These are phyloP conservation scores for Puccinia polysora DNA, from an alignment of 1,284 basidiomycete species.

Conservation along the genomic window DNA sequence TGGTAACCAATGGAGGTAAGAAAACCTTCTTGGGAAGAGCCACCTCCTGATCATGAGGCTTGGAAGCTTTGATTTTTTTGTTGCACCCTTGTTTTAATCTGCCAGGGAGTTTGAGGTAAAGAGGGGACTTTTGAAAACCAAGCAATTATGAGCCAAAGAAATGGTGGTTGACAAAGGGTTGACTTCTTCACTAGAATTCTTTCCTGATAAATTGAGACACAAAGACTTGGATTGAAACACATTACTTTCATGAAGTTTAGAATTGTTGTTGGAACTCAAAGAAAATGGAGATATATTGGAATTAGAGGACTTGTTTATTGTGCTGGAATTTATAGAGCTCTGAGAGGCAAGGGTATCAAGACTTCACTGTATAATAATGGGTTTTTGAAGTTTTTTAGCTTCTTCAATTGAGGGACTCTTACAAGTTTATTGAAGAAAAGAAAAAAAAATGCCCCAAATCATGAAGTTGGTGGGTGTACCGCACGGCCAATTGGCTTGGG, in stretches of 20 bases:
- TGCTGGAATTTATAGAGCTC: background rate
- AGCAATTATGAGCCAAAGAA: conserved; percentile 3
- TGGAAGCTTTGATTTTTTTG: background rate
- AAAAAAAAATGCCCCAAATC: no score
- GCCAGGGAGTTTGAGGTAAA: conserved; percentile 37
- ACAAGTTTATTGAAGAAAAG: no score
- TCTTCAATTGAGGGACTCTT: conserved; percentile 42
- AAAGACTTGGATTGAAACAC: conserved; percentile 14
- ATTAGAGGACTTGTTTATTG: background rate
- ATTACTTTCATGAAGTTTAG: conserved; percentile 5
- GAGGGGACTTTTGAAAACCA: conserved; percentile 30
- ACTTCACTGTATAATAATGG: conserved; percentile 35
- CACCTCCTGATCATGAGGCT: no score
- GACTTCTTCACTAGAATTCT: conserved; percentile 24
- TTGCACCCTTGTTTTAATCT: background rate
- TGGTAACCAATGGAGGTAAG: conserved; percentile 32
- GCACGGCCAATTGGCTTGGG: no score
- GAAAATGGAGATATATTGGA: conserved; percentile 18
- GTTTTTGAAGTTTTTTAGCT: conserved; percentile 34
- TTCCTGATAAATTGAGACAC: conserved; percentile 11
- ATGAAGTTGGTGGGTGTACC: no score
- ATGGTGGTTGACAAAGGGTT: background rate
- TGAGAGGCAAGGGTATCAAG: conserved; percentile 28
- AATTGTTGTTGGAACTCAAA: conserved; percentile 32
- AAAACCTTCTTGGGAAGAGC: conserved; percentile 15